These are phyloP conservation scores for Kluyveromyces sp. DNA, from an alignment of 1,139 yeast species.

Conservation along the genomic window DNA sequence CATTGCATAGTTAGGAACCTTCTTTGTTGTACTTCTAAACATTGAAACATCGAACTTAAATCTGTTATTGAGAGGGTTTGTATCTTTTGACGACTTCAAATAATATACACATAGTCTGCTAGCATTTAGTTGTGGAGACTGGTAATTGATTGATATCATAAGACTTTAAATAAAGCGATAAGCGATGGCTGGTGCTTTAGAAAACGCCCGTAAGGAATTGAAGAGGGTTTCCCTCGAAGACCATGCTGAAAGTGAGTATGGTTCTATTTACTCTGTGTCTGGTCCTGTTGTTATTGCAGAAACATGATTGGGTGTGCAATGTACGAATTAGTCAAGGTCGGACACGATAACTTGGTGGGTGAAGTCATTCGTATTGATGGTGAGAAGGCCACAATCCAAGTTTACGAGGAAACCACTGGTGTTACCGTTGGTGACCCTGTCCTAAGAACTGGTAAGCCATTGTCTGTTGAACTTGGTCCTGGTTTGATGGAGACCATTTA, in stretches of 20 bases:
- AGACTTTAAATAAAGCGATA: neutral
- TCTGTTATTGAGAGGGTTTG: too few relatives aligned
- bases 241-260: conserved; percentile 68
- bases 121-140: too few relatives aligned
- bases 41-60: too few relatives aligned
- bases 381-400: conserved; percentile 97
- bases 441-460: conserved; percentile 92
- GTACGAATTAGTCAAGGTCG: conserved; percentile 97
- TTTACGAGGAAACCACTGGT: conserved; percentile 98
- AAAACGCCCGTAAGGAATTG: conserved; percentile 92
- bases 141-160: neutral
- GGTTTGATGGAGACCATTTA: conserved; percentile 98
- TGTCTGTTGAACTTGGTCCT: conserved; percentile 97
- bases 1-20: too few relatives aligned
- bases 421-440: conserved; percentile 99
- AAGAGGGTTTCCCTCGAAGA: conserved; percentile 80
- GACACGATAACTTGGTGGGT: conserved; percentile 94
- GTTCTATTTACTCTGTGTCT: conserved; percentile 85
- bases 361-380: conserved; percentile 95
- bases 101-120: too few relatives aligned
- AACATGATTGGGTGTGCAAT: conserved; percentile 99
- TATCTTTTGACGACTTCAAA: too few relatives aligned
- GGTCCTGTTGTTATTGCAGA: conserved; percentile 98
- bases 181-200: conserved; percentile 84
- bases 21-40: too few relatives aligned